Percentiles rank a stretch among this genome's conserved stretches.
Evolutionary conservation across 306 rosid species (phyloP).

Genomic region (Fragaria vesca): DNA sequence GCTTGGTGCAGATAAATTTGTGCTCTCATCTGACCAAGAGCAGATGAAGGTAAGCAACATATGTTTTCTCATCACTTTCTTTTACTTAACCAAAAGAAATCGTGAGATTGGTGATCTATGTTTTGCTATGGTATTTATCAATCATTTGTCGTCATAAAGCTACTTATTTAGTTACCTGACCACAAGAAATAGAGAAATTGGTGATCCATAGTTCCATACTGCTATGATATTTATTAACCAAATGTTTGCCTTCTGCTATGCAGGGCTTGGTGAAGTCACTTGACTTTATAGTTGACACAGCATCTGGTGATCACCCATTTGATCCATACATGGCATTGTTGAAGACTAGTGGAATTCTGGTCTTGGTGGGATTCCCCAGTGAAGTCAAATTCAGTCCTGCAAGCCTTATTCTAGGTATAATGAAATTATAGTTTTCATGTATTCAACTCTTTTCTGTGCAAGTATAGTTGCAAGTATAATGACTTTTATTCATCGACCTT

Average conservation of each 20-base stretch:
- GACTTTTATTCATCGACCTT: slow-evolving; percentile 11
- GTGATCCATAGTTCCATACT: neutral
- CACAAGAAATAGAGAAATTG: neutral
- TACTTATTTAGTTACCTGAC: neutral
- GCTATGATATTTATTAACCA: neutral
- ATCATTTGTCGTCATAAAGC: neutral
- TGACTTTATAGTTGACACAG: slow-evolving; percentile 76
- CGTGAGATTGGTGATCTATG: neutral
- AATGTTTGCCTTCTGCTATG: neutral
- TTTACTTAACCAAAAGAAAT: neutral
- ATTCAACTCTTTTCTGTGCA: neutral
- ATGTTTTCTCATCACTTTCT: neutral
- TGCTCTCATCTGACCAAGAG: slow-evolving; percentile 65
- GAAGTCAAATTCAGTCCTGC: slow-evolving; percentile 74
- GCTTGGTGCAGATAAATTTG: slow-evolving; percentile 81
- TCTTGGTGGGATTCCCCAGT: slow-evolving; percentile 72
- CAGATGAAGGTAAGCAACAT: slow-evolving; percentile 55
- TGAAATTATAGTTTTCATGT: slow-evolving; percentile 6
- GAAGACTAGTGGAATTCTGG: slow-evolving; percentile 60
- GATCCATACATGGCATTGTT: slow-evolving; percentile 75
- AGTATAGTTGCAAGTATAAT: neutral
- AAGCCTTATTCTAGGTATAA: slow-evolving; percentile 58
- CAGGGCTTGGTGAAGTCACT: slow-evolving; percentile 65
- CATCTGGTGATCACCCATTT: slow-evolving; percentile 86
- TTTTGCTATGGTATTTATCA: neutral